These are phyloP conservation scores for Cercospora berteroae DNA, from an alignment of 2,329 filamentous ascomycete species.

Conservation along the genomic window DNA sequence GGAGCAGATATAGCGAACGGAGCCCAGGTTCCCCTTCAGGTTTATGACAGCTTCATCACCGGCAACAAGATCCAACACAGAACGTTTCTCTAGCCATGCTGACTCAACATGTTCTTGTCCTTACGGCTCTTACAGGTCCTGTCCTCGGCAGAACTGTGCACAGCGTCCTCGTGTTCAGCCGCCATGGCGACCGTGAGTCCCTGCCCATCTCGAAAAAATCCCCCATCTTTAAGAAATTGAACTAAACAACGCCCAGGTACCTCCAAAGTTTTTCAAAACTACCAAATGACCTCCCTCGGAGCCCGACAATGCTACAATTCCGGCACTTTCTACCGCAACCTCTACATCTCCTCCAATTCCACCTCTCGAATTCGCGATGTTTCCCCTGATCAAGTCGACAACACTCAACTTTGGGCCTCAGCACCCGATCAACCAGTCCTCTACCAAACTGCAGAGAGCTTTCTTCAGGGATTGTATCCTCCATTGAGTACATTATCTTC, in stretches of 20 bases:
- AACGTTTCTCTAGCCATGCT: background rate
- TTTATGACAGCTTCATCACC: background rate
- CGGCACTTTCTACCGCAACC: slow-evolving; percentile 13
- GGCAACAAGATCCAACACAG: background rate
- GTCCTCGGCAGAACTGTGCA: slow-evolving; percentile 4
- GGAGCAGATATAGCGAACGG: background rate
- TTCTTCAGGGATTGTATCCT: slow-evolving; percentile 15
- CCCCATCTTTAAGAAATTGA: no score
- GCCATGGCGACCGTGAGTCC: slow-evolving; percentile 13
- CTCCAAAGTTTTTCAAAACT: slow-evolving; percentile 12
- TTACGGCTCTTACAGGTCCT: background rate
- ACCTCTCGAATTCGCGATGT: slow-evolving; percentile 3
- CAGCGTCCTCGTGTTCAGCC: slow-evolving; percentile 15
- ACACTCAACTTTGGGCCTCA: slow-evolving; percentile 10
- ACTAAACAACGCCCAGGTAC: slow-evolving; percentile 12
- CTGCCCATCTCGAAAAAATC: no score
- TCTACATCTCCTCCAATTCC: slow-evolving; percentile 4
- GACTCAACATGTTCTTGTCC: background rate
- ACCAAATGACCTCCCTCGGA: slow-evolving; percentile 18
- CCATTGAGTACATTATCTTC: slow-evolving; percentile 2
- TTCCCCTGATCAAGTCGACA: background rate
- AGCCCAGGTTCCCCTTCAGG: background rate
- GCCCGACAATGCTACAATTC: slow-evolving; percentile 14
- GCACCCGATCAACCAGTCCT: slow-evolving; percentile 17
- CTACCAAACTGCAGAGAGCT: slow-evolving; percentile 11